Conservation (phyloP, 2,329 filamentous ascomycete genomes). For the Claviceps humidiphila region DNA sequence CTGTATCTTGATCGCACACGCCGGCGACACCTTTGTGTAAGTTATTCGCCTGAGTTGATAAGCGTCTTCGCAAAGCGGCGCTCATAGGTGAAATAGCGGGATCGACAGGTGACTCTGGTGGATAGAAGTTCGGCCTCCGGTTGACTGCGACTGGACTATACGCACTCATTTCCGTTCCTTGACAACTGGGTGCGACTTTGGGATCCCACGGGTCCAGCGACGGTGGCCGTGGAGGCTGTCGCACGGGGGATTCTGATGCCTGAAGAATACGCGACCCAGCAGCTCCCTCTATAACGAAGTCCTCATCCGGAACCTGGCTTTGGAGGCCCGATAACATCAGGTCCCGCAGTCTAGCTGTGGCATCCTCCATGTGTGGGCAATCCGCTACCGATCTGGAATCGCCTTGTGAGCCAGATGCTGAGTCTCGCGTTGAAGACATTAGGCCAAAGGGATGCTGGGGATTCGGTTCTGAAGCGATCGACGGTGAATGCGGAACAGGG, state of each 20-base stretch:
- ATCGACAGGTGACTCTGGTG: slow-evolving; percentile 9
- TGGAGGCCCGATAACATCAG: slow-evolving; percentile 10
- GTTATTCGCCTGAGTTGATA: neutral
- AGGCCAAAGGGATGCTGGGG: neutral
- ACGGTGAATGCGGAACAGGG: slow-evolving; percentile 7
- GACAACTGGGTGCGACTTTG: slow-evolving; percentile 11
- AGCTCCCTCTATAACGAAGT: no score
- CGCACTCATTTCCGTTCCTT: slow-evolving; percentile 10
- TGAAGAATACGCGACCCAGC: slow-evolving; percentile 1
- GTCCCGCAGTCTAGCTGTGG: slow-evolving; percentile 16
- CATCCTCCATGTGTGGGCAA: slow-evolving; percentile 13
- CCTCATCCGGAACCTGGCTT: neutral
- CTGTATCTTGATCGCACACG: slow-evolving; percentile 4
- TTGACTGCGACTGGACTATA: slow-evolving; percentile 9
- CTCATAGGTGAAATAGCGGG: slow-evolving; percentile 7
- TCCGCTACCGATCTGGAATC: slow-evolving; percentile 3
- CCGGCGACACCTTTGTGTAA: slow-evolving; percentile 2
- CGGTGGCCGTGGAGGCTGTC: slow-evolving; percentile 21
- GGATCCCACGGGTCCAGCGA: slow-evolving; percentile 31
- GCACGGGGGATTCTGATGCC: slow-evolving; percentile 10
- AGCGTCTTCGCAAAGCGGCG: neutral
- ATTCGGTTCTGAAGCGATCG: slow-evolving; percentile 4
- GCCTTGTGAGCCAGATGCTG: slow-evolving; percentile 2
- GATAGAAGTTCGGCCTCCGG: slow-evolving; percentile 8
- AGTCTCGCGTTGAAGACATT: neutral